These are phyloP conservation scores for Taphrina confusa DNA, from an alignment of 1,139 yeast genomes.

Conservation along the genomic window DNA sequence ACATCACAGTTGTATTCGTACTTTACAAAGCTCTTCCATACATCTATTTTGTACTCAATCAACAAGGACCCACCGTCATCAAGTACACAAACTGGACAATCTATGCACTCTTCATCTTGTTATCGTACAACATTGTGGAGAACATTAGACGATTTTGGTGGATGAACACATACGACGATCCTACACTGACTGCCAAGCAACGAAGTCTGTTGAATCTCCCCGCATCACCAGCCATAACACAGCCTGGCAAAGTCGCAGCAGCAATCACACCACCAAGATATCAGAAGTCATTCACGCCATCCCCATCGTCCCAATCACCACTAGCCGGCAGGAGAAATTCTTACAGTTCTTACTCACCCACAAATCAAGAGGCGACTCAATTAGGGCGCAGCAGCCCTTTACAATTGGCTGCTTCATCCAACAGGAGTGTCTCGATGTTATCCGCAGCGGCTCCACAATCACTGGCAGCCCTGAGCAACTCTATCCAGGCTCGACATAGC, in stretches of 20 bases:
- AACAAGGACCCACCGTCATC: not conserved
- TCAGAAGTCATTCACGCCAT: conserved; percentile 23
- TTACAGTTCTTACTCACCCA: conserved; percentile 1
- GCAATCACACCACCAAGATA: conserved; percentile 26
- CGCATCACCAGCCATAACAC: conserved; percentile 20
- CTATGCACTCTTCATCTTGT: conserved; percentile 11
- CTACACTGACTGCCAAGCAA: conserved; percentile 24
- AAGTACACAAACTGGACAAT: conserved; percentile 6
- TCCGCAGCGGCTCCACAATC: conserved; percentile 2
- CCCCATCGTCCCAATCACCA: conserved; percentile 21
- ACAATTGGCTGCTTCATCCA: not conserved
- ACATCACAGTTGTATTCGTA: conserved; percentile 12
- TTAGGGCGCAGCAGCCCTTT: conserved; percentile 10
- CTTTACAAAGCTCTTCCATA: conserved; percentile 13
- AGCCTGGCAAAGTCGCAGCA: not conserved
- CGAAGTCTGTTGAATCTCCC: conserved; percentile 23
- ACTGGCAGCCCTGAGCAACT: not conserved
- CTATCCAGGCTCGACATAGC: not conserved
- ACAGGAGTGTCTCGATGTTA: conserved; percentile 7
- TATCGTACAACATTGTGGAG: conserved; percentile 19
- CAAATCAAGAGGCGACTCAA: not conserved
- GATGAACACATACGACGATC: conserved; percentile 13
- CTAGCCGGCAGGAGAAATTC: conserved; percentile 7
- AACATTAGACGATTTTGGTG: conserved; percentile 27
- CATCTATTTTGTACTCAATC: not conserved